Base-by-base conservation (phyloP, 2,329 filamentous ascomycete genomes). In the Talaromyces atroroseus region DNA sequence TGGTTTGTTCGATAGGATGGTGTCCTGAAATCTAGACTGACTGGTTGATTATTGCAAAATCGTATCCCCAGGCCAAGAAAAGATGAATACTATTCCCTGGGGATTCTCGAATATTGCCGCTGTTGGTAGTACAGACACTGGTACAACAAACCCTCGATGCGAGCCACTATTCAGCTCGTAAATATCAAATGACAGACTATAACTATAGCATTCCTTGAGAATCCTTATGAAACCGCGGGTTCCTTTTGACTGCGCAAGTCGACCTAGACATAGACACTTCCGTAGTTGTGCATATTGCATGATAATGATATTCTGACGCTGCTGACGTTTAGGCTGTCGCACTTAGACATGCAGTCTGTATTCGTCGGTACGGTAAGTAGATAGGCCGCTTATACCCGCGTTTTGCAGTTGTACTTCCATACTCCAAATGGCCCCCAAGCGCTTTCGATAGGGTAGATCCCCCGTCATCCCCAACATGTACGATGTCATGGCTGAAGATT, bases 61-160 rank as follows among this genome's bases (percentile, higher is more conserved):
- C n/a, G 36, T 6, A 18, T 20, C 16, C n/a, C 8, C 20, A 18
- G 12, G 16, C 36, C 36, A 40, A 40, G 36, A 40, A 3, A 40
- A 18, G 32, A 36, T 36, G 2, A n/a, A n/a, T n/a, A n/a, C n/a
- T 36, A 36, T 40, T 40, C 36, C 36, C 7, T 42, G 16, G 12
- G 18, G 20, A 18, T 52, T 52, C 50, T 52, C 24, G 50, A 52
- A 46, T 26, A 32, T 52, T 46, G 50, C 50, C 50, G 46, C 50
- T 46, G 40, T 46, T 46, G 40, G 50, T 24, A 52, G 42, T 26
- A 14, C 49, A 44, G 8, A 20, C 42, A 29, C 26, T 10, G 26
- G 42, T 45, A 14, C 12, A 36, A 12, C 11, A 36, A 36, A 14
- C n/a, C n/a, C n/a, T n/a, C n/a, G n/a, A n/a, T n/a, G n/a, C n/a